Conservation (phyloP, 2,329 filamentous ascomycete species). For the Scedosporium minutisporum region DNA sequence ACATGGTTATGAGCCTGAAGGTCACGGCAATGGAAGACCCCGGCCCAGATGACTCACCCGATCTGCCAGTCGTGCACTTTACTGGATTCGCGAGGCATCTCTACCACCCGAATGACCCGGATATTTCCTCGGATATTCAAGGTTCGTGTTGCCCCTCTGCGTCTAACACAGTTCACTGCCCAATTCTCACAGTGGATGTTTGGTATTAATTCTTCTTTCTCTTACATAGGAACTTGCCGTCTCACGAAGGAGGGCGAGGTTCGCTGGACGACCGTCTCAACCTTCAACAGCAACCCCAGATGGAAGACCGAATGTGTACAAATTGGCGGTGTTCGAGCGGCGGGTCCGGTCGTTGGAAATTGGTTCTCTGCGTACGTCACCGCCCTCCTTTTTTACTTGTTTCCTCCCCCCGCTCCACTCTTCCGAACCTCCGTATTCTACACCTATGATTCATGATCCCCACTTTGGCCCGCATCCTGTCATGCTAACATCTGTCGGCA, state of each 20-base stretch:
- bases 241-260: constrained; percentile 62
- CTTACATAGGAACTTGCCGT: constrained; percentile 45
- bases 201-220: neutral
- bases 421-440: neutral
- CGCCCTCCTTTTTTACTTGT: too few relatives aligned
- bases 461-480: neutral
- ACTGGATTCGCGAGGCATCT: constrained; percentile 51
- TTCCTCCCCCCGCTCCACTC: neutral
- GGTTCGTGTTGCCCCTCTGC: neutral
- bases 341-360: constrained; percentile 59
- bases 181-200: too few relatives aligned
- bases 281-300: constrained; percentile 54
- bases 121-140: neutral
- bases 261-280: constrained; percentile 61
- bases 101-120: constrained; percentile 38
- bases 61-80: constrained; percentile 59
- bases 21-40: constrained; percentile 53
- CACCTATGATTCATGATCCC: neutral
- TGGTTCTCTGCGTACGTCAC: constrained; percentile 65
- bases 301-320: constrained; percentile 74
- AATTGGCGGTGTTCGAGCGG: constrained; percentile 55
- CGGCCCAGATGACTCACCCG: constrained; percentile 45
- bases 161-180: too few relatives aligned
- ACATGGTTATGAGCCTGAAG: constrained; percentile 59
- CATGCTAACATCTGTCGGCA: constrained; percentile 5